Evolutionary conservation across 1,139 yeast species (phyloP).

Genomic region (Wickerhamomyces sp.): DNA sequence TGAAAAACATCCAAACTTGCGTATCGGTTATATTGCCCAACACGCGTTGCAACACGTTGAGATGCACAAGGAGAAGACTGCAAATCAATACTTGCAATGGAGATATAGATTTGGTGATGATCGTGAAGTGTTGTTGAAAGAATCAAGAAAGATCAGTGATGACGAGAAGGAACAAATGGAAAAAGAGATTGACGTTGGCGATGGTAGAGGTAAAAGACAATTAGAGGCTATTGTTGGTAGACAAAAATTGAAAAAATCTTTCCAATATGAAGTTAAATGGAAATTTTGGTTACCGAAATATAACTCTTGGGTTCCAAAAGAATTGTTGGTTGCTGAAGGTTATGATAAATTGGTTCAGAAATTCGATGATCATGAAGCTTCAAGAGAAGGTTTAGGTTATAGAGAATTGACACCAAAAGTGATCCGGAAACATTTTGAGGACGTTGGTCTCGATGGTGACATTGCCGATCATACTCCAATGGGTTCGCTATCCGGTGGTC

Average conservation of each 20-base stretch:
- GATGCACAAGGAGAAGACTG: slow-evolving; percentile 95
- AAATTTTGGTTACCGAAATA: slow-evolving; percentile 86
- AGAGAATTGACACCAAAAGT: slow-evolving; percentile 89
- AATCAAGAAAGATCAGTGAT: slow-evolving; percentile 80
- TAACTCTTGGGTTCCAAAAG: slow-evolving; percentile 92
- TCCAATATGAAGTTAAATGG: slow-evolving; percentile 98
- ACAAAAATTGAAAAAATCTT: slow-evolving; percentile 91
- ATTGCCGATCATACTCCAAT: slow-evolving; percentile 97
- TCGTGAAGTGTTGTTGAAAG: slow-evolving; percentile 91
- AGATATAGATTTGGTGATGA: slow-evolving; percentile 97
- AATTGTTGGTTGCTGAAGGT: slow-evolving; percentile 71
- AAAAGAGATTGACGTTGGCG: slow-evolving; percentile 72
- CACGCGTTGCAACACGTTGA: slow-evolving; percentile 97
- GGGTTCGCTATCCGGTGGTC: slow-evolving; percentile 97
- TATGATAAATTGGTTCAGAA: slow-evolving; percentile 85
- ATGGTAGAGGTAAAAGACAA: slow-evolving; percentile 85
- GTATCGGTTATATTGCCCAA: slow-evolving; percentile 98
- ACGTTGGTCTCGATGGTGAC: slow-evolving; percentile 94
- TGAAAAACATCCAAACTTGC: slow-evolving; percentile 95
- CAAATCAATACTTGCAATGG: slow-evolving; percentile 97
- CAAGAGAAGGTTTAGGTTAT: slow-evolving; percentile 97
- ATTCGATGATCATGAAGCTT: slow-evolving; percentile 97
- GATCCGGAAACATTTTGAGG: slow-evolving; percentile 94
- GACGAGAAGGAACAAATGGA: slow-evolving; percentile 80
- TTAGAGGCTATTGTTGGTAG: slow-evolving; percentile 96